phyloP scores from a whole-genome alignment of 352 stramenopile genomes.

The Phytophthora niederhauseri region DNA sequence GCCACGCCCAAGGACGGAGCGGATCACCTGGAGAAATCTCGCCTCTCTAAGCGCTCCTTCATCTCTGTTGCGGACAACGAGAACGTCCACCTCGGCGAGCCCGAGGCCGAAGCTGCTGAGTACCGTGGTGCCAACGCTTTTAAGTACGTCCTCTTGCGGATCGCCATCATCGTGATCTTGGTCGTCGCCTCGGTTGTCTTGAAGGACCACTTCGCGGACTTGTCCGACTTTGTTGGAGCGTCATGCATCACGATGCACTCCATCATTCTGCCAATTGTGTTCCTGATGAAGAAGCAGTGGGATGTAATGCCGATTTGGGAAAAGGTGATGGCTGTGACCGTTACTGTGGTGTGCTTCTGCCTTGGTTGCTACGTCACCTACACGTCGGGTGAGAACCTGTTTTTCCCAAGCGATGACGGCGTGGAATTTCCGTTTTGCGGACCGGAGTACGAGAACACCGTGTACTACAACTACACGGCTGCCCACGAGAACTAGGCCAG shows the following conservation, averaged over 20 bases:
- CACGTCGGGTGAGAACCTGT: conserved; percentile 22
- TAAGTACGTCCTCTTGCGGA: conserved; percentile 32
- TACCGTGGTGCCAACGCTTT: conserved; percentile 28
- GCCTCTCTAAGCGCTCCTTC: conserved; percentile 24
- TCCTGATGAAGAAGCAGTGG: conserved; percentile 29
- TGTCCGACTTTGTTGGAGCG: conserved; percentile 35
- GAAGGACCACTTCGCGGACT: conserved; percentile 33
- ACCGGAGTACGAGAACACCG: conserved; percentile 18
- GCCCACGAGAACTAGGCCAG: conserved; percentile 13
- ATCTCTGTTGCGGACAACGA: conserved; percentile 37
- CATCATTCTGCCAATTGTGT: conserved; percentile 28
- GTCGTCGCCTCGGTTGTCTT: conserved; percentile 28
- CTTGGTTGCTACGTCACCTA: conserved; percentile 29
- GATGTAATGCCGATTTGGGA: conserved; percentile 25
- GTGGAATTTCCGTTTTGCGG: conserved; percentile 21
- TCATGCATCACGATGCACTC: conserved; percentile 36
- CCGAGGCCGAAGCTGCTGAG: conserved; percentile 25
- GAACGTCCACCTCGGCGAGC: conserved; percentile 24
- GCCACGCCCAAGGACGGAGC: conserved; percentile 10
- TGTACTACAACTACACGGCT: conserved; percentile 30
- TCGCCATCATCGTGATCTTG: conserved; percentile 28
- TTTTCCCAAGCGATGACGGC: conserved; percentile 17
- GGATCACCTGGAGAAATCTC: conserved; percentile 21
- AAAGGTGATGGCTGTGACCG: conserved; percentile 13
- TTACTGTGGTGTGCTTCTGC: conserved; percentile 24